Evolutionary conservation across 139 green algal species (phyloP).

Genomic region (Chlorella sorokiniana): DNA sequence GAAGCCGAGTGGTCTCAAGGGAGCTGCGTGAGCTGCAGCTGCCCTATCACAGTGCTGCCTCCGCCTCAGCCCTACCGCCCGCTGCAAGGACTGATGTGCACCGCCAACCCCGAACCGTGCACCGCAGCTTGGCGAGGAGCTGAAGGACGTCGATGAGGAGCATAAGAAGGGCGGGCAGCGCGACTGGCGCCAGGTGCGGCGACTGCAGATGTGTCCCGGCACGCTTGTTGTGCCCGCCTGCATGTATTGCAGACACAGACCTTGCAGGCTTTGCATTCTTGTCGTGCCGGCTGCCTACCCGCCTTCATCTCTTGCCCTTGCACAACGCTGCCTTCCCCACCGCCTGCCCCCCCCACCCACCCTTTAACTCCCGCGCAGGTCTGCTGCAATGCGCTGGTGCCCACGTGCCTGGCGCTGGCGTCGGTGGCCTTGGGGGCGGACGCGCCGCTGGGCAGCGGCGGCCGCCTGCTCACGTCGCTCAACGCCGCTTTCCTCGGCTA

Average conservation of each 20-base stretch:
- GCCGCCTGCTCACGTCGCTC: slow-evolving; percentile 9
- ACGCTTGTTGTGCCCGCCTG: no score
- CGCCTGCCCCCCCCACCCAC: no score
- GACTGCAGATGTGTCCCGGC: not conserved
- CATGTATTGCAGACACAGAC: no score
- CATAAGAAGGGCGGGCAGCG: slow-evolving; percentile 79
- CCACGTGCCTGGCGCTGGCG: slow-evolving; percentile 29
- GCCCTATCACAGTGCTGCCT: not conserved
- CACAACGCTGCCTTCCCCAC: no score
- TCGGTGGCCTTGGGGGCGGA: slow-evolving; percentile 8
- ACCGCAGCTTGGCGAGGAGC: slow-evolving; percentile 71
- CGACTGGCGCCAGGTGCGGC: slow-evolving; percentile 79
- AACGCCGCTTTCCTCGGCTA: slow-evolving; percentile 77
- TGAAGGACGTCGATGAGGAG: slow-evolving; percentile 74
- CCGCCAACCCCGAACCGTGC: no score
- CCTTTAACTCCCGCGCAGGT: slow-evolving; percentile 22
- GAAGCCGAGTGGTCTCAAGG: not conserved
- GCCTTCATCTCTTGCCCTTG: not conserved
- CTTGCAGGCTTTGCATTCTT: not conserved
- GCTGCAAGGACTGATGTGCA: not conserved
- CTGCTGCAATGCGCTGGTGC: slow-evolving; percentile 49
- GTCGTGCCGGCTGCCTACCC: not conserved
- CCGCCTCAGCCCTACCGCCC: not conserved
- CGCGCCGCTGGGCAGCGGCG: not conserved
- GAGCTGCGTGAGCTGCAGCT: not conserved